Evolutionary conservation across 139 green algal genomes (phyloP).

Genomic region (Yamagishiella unicocca): DNA sequence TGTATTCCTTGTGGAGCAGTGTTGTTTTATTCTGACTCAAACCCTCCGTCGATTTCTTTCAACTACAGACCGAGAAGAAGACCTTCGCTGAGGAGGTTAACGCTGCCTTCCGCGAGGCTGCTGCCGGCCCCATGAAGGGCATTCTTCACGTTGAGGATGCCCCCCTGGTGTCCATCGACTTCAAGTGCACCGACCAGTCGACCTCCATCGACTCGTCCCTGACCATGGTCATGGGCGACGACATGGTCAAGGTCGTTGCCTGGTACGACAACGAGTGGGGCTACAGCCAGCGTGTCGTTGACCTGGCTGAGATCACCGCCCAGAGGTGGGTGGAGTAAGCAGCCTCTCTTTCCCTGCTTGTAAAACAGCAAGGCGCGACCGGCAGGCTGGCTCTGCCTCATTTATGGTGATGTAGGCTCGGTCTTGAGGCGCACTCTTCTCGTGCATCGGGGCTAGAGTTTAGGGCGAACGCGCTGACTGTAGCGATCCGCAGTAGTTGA

Average conservation of each 20-base stretch:
- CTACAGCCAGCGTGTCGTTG: conserved; percentile 96
- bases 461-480: too few relatives aligned
- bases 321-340: conserved; percentile 76
- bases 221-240: conserved; percentile 99
- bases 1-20: too few relatives aligned
- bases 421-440: too few relatives aligned
- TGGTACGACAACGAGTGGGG: conserved; percentile 98
- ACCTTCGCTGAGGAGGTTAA: conserved; percentile 99
- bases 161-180: conserved; percentile 98
- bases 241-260: conserved; percentile 96
- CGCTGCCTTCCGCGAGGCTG: conserved; percentile 93
- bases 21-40: not conserved
- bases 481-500: too few relatives aligned
- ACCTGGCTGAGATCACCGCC: conserved; percentile 92
- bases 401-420: too few relatives aligned
- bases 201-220: conserved; percentile 96
- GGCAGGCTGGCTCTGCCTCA: too few relatives aligned
- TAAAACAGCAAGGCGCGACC: not conserved
- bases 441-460: too few relatives aligned
- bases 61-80: conserved; percentile 96
- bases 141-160: conserved; percentile 93
- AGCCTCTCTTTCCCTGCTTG: not conserved
- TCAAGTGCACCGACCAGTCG: conserved; percentile 86
- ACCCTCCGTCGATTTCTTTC: not conserved
- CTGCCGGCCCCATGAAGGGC: conserved; percentile 88